These are phyloP conservation scores for Russula sp. DNA, from an alignment of 768 basidiomycete genomes.

Conservation along the genomic window DNA sequence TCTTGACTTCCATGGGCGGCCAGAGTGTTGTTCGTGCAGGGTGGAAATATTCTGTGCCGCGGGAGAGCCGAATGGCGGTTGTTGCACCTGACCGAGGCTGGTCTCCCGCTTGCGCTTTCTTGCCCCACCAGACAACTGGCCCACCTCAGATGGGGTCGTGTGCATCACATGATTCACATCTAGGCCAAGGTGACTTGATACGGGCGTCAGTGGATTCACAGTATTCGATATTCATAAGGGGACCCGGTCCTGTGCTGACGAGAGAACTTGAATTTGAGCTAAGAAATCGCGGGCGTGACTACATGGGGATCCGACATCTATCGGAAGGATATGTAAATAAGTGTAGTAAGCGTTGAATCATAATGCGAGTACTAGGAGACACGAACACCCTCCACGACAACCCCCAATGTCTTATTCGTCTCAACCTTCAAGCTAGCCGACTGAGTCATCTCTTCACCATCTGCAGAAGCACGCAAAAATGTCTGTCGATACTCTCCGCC, in stretches of 20 bases:
- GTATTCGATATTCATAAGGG: background rate
- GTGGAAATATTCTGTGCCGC: background rate
- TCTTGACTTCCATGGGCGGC: constrained; percentile 15
- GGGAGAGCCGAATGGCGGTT: background rate
- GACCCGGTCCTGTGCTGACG: background rate
- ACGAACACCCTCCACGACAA: constrained; percentile 27
- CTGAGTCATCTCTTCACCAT: constrained; percentile 25
- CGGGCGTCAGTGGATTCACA: constrained; percentile 18
- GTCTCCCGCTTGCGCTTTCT: constrained; percentile 23
- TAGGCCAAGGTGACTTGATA: constrained; percentile 10
- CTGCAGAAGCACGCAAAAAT: constrained; percentile 20
- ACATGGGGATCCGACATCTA: constrained; percentile 12
- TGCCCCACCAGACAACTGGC: background rate
- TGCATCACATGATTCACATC: constrained; percentile 10
- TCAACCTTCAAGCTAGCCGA: constrained; percentile 24
- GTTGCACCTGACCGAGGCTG: constrained; percentile 4
- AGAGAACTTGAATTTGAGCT: constrained; percentile 2
- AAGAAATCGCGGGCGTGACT: background rate
- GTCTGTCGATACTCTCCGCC: constrained; percentile 27
- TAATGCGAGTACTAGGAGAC: background rate
- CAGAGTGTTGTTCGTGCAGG: background rate
- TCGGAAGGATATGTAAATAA: background rate
- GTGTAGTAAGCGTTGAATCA: constrained; percentile 3
- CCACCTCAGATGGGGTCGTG: background rate
- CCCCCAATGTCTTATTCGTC: constrained; percentile 18